A percentile compares a stretch with the other conserved stretches of the same genome.
Evolutionary conservation across 768 basidiomycete genomes (phyloP).

Genomic region (Infundibulicybe gibba): DNA sequence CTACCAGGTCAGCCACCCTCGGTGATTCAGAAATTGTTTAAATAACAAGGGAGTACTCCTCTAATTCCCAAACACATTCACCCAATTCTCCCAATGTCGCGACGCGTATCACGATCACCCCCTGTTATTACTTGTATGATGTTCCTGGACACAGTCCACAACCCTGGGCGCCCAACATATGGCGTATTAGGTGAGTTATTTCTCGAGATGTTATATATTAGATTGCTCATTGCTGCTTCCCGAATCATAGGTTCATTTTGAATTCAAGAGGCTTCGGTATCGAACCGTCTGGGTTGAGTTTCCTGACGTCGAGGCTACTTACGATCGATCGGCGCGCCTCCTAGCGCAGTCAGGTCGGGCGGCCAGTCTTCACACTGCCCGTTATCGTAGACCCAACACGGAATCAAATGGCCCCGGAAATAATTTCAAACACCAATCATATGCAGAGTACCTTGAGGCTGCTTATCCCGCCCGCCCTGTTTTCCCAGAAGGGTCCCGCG

Average conservation of each 20-base stretch:
- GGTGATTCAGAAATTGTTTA: no score
- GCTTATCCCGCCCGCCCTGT: conserved; percentile 67
- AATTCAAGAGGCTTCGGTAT: conserved; percentile 71
- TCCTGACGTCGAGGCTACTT: conserved; percentile 64
- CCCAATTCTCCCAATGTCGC: conserved; percentile 28
- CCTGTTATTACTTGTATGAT: conserved; percentile 67
- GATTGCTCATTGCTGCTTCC: background rate
- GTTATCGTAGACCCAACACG: conserved; percentile 60
- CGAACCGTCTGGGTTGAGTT: conserved; percentile 71
- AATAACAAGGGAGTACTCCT: no score
- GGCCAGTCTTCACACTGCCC: conserved; percentile 65
- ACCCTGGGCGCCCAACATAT: conserved; percentile 77
- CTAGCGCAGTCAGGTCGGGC: conserved; percentile 49
- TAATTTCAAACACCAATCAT: conserved; percentile 54
- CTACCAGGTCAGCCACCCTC: no score
- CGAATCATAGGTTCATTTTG: conserved; percentile 53
- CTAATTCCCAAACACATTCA: no score
- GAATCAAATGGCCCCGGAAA: conserved; percentile 38
- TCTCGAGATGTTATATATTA: background rate
- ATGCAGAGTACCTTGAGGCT: conserved; percentile 66
- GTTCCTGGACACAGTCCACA: conserved; percentile 55
- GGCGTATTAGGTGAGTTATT: conserved; percentile 57
- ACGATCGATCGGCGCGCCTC: conserved; percentile 55
- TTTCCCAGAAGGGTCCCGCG: conserved; percentile 67
- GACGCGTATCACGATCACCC: conserved; percentile 8